Evolutionary conservation across 1,284 basidiomycete genomes (phyloP), one percentile per base, ranked within the genome.

Genomic region (Ustilago hordei): DNA sequence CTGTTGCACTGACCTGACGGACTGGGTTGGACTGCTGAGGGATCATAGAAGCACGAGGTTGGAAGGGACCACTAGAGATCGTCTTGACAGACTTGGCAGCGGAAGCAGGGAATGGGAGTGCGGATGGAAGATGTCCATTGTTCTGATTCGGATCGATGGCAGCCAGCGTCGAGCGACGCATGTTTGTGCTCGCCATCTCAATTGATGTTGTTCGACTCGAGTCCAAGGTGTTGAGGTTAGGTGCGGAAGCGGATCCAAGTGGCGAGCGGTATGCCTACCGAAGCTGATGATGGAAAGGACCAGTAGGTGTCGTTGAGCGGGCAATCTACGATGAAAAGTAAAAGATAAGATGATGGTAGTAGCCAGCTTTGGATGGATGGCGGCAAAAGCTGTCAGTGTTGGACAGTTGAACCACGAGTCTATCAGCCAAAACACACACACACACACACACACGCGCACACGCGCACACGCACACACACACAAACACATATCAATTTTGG

Each of bases 91-190:
- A 45, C 41, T 81, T 81, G 55, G 67, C 71, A 11, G 77, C 77
- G 2, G 79, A 81, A 7, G 73, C 50, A 4, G 79, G 77, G 0
- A 79, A 64, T 8, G 76, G 70, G 12, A 81, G 58, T 17, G 72
- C 60, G 23, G 79, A 81, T 11, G 55, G 28, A 41, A 75, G 57
- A 23, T 75, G 68, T n/a, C 68, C 76, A 66, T 75, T 64, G 65
- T 75, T 78, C 62, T 78, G 74, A 53, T 82, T 82, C n/a, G 77
- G 59, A 39, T 82, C 81, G 52, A 82, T 69, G 12, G 77, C 76
- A 28, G 77, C 79, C 9, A 82, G 76, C 60, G 79, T 82, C 67
- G 73, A 77, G 6, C 81, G 79, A 55, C 79, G 81, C 53, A 64
- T 64, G 58, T 67, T 63, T n/a, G 67, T 61, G 59, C 61, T 70